Evolutionary conservation across 192 early-diverging fungal species (phyloP).

Genomic region (Obelidium mucronatum): DNA sequence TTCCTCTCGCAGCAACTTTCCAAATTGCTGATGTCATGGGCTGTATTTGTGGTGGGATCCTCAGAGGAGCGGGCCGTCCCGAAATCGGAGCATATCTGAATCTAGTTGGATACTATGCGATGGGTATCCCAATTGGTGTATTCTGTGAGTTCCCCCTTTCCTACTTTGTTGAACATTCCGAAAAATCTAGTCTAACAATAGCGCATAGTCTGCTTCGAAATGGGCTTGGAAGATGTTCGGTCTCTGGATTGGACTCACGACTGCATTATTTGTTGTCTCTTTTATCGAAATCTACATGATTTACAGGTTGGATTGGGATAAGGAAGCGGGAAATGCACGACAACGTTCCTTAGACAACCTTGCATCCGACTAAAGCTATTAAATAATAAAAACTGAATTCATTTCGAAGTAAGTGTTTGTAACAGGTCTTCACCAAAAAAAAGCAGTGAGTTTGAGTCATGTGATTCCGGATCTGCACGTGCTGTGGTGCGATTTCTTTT

Average conservation of each 20-base stretch:
- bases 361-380: too few species aligned
- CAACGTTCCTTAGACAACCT: slow-evolving; percentile 7
- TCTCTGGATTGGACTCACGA: slow-evolving; percentile 56
- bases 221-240: slow-evolving; percentile 44
- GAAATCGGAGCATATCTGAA: slow-evolving; percentile 65
- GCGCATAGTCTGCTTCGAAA: slow-evolving; percentile 49
- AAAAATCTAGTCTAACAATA: slow-evolving; percentile 66
- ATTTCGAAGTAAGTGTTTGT: too few species aligned
- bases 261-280: slow-evolving; percentile 59
- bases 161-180: slow-evolving; percentile 48
- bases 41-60: slow-evolving; percentile 60
- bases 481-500: too few species aligned
- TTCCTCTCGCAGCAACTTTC: slow-evolving; percentile 79
- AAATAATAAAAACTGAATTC: too few species aligned
- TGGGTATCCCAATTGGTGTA: slow-evolving; percentile 27
- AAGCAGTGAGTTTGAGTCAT: too few species aligned
- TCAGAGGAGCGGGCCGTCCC: slow-evolving; percentile 80
- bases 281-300: slow-evolving; percentile 48
- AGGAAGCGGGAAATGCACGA: slow-evolving; percentile 40
- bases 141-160: not conserved
- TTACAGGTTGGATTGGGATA: slow-evolving; percentile 47
- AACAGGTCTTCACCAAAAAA: too few species aligned
- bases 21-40: slow-evolving; percentile 57
- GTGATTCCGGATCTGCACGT: too few species aligned
- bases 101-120: slow-evolving; percentile 37